Percentiles rank a stretch among this genome's conserved stretches.
These are phyloP conservation scores for Zymoseptoria pseudotritici DNA, from an alignment of 2,329 filamentous ascomycete genomes.

Conservation along the genomic window DNA sequence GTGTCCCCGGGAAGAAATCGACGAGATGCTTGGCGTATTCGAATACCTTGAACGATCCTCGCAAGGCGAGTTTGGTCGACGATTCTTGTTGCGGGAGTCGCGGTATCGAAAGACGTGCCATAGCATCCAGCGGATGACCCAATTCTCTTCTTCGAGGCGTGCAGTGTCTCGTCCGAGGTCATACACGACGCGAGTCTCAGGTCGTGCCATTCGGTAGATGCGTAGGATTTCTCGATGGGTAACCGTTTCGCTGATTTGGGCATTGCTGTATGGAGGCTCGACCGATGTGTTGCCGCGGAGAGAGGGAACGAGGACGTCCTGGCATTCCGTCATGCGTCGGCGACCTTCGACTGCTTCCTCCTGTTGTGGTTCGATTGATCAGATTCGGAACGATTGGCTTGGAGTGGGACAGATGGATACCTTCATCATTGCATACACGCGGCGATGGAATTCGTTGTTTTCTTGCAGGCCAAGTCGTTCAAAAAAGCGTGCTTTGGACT, in stretches of 20 bases:
- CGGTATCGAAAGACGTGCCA: conserved; percentile 47
- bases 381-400: not conserved
- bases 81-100: conserved; percentile 34
- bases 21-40: not conserved
- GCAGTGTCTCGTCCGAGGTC: conserved; percentile 36
- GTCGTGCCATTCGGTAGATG: conserved; percentile 35
- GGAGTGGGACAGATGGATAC: conserved; percentile 22
- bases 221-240: conserved; percentile 39
- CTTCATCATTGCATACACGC: conserved; percentile 39
- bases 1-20: not conserved
- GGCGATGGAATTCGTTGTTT: conserved; percentile 28
- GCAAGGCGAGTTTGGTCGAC: conserved; percentile 19
- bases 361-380: conserved; percentile 20
- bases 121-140: conserved; percentile 46
- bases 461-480: conserved; percentile 36
- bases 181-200: conserved; percentile 35
- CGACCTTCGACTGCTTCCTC: conserved; percentile 38
- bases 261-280: conserved; percentile 38
- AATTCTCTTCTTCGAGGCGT: conserved; percentile 40
- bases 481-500: conserved; percentile 39
- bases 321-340: conserved; percentile 34
- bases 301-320: conserved; percentile 33
- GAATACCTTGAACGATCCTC: conserved; percentile 8
- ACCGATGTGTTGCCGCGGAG: conserved; percentile 24
- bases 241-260: conserved; percentile 42